Evolutionary conservation across 1,284 basidiomycete genomes (phyloP), one percentile per base, ranked within the genome.

Genomic region (Cutaneotrichosporon sp.): DNA sequence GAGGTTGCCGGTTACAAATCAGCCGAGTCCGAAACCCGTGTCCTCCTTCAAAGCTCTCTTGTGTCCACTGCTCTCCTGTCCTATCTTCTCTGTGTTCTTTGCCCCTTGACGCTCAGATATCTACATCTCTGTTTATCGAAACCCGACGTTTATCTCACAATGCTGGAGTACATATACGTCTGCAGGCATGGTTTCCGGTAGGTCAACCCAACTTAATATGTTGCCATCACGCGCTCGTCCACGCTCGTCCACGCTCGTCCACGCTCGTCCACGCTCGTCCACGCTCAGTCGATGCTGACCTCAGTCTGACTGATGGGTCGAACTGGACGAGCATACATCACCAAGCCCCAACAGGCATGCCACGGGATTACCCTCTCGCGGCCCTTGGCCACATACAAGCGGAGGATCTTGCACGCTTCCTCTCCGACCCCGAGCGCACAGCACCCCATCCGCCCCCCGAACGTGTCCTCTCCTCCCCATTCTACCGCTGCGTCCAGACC

Each of bases 401-500:
- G 53, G 32, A 62, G 58, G 55, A 53, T 44, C 64, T 76, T 24
- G 61, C 62, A 10, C 9, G 37, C 14, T 72, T 68, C 64, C 61
- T 70, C 20, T 64, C 65, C 3, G 32, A 52, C 24, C 59, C 62
- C 8, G 43, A 51, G 8, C 53, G 59, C 24, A 33, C 51, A 6
- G 61, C 62, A 5, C 57, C 66, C 46, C 51, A 61, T 51, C 73
- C 72, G 1, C 58, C 61, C 1, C 75, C 74, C 0, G 66, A 72
- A 46, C 52, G 65, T 32, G 60, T 75, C 25, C 68, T 72, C 52
- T 63, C 61, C 11, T 65, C 62, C 19, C 70, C 74, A 0, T 78
- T 78, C 59, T 79, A 78, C 57, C 74, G 79, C 14, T 80, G 79
- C 54, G 64, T 79, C n/a, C 75, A 79, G 55, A 80, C 79, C 0